phyloP scores from a whole-genome alignment of 768 basidiomycete genomes.

The Termitomyces sp. region DNA sequence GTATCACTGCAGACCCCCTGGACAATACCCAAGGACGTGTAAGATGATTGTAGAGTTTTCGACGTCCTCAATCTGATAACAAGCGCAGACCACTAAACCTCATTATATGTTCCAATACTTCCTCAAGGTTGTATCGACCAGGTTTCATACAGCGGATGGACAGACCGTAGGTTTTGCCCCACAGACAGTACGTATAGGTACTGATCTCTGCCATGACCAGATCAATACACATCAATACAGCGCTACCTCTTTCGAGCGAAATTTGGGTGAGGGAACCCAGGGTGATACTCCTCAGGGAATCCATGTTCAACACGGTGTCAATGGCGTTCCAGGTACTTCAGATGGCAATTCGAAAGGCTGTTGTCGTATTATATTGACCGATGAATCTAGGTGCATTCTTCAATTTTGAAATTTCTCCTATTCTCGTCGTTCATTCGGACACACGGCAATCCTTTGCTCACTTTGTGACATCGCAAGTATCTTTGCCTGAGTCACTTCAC shows the following conservation, averaged over 20 bases:
- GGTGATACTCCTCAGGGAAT: conserved; percentile 60
- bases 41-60: conserved; percentile 13
- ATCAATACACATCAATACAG: conserved; percentile 94
- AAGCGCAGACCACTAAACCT: conserved; percentile 58
- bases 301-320: conserved; percentile 66
- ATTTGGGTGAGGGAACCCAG: conserved; percentile 58
- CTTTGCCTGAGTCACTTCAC: neutral
- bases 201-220: conserved; percentile 25
- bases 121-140: conserved; percentile 96
- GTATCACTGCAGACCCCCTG: conserved; percentile 71
- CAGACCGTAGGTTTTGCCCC: conserved; percentile 41
- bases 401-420: conserved; percentile 97
- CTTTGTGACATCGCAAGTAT: conserved; percentile 89
- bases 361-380: neutral
- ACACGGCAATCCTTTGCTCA: conserved; percentile 94
- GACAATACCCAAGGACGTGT: conserved; percentile 60
- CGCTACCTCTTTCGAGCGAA: conserved; percentile 93
- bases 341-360: neutral
- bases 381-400: conserved; percentile 66
- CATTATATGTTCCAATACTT: conserved; percentile 99
- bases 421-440: conserved; percentile 89
- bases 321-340: conserved; percentile 57
- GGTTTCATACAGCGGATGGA: conserved; percentile 80
- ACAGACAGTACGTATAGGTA: neutral
- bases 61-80: neutral